phyloP scores from a whole-genome alignment of 345 rosid species.

The Moringa oleifera region DNA sequence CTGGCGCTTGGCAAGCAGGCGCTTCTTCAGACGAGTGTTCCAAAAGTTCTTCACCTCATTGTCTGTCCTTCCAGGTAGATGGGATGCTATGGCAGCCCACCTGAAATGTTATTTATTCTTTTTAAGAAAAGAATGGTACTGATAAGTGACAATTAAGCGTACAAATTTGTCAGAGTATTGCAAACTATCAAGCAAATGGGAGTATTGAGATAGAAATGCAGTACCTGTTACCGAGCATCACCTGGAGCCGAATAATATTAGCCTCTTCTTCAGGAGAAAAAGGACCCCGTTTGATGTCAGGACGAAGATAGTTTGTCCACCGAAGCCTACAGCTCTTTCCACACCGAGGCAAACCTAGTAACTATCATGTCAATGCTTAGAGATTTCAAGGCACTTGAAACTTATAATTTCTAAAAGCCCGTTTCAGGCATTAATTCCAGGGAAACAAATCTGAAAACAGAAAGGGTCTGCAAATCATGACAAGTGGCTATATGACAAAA shows the following conservation, averaged over 20 bases:
- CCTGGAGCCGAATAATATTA: constrained; percentile 24
- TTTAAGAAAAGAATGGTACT: too few relatives aligned
- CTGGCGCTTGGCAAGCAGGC: background rate
- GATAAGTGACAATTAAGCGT: too few relatives aligned
- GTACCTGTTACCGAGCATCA: constrained; percentile 38
- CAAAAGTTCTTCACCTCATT: constrained; percentile 39
- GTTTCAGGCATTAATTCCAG: too few relatives aligned
- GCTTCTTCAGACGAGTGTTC: constrained; percentile 34
- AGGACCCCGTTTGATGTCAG: constrained; percentile 32
- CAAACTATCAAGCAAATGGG: too few relatives aligned
- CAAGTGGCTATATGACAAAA: background rate
- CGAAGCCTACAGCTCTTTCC: constrained; percentile 44
- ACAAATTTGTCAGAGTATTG: too few relatives aligned
- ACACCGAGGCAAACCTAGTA: constrained; percentile 28
- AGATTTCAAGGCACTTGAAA: background rate
- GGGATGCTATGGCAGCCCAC: constrained; percentile 42
- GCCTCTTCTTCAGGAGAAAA: constrained; percentile 32
- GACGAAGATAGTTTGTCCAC: constrained; percentile 42
- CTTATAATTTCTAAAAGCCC: background rate
- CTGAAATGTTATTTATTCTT: constrained; percentile 12
- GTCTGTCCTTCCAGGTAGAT: constrained; percentile 37
- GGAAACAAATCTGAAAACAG: background rate
- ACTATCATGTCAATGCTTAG: background rate
- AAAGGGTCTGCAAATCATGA: background rate
- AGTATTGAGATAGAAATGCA: too few relatives aligned